phyloP scores from a whole-genome alignment of 2,329 filamentous ascomycete species.

The Aureobasidium vineae region DNA sequence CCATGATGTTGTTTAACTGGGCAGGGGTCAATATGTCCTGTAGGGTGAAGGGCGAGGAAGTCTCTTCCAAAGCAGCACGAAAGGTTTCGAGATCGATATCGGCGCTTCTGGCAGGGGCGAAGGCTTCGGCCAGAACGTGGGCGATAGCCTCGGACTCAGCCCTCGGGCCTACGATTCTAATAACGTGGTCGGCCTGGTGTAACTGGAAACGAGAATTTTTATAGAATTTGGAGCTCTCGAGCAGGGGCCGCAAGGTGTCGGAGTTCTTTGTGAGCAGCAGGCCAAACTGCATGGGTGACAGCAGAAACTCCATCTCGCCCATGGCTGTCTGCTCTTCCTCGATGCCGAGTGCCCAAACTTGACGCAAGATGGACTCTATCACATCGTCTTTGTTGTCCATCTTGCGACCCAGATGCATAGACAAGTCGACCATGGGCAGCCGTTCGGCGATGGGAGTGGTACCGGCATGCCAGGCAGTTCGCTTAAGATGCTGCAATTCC shows the following conservation, averaged over 20 bases:
- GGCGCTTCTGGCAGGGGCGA: background rate
- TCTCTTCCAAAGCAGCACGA: background rate
- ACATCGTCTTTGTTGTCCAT: conserved; percentile 15
- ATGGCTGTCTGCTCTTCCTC: conserved; percentile 23
- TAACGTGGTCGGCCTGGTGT: conserved; percentile 19
- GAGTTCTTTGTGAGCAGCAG: conserved; percentile 26
- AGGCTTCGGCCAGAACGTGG: conserved; percentile 19
- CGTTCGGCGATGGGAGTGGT: background rate
- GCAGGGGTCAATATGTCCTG: background rate
- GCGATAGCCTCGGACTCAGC: conserved; percentile 27
- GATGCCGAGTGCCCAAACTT: conserved; percentile 21
- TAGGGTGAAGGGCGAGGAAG: background rate
- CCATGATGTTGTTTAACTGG: conserved; percentile 8
- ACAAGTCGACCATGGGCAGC: background rate
- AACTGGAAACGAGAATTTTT: conserved; percentile 22
- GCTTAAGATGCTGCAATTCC: background rate
- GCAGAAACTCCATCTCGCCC: conserved; percentile 27
- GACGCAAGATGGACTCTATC: conserved; percentile 14
- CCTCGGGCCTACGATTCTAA: conserved; percentile 26
- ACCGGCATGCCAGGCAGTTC: conserved; percentile 4
- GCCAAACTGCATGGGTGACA: conserved; percentile 23
- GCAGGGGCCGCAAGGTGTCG: conserved; percentile 8
- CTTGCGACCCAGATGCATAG: background rate
- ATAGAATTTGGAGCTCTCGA: conserved; percentile 25
- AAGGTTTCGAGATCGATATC: conserved; percentile 14